Percentiles rank a stretch among this genome's conserved stretches.
Conservation (phyloP, 495 filamentous ascomycete genomes). For the Talaromyces thailandensis region DNA sequence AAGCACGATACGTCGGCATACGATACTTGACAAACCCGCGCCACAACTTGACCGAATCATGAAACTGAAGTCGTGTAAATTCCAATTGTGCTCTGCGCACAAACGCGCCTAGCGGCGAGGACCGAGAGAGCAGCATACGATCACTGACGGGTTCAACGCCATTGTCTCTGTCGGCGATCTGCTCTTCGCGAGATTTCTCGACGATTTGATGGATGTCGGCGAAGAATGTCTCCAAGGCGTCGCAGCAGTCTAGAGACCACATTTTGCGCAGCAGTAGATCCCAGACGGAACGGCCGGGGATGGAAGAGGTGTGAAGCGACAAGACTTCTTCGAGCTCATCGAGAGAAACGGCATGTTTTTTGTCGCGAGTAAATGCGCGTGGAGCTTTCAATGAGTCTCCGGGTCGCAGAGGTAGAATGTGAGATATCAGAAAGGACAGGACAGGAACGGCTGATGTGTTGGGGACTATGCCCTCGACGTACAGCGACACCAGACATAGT, state of each 20-base stretch:
- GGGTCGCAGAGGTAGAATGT: constrained; percentile 48
- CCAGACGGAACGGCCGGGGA: constrained; percentile 75
- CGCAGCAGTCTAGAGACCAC: constrained; percentile 75
- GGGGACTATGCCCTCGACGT: constrained; percentile 66
- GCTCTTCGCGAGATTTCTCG: constrained; percentile 49
- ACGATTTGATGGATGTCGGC: constrained; percentile 46
- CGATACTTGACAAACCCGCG: constrained; percentile 68
- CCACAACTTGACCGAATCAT: constrained; percentile 71
- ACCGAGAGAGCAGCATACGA: constrained; percentile 46
- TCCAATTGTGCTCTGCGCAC: constrained; percentile 69
- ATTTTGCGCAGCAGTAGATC: constrained; percentile 76
- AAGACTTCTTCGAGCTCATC: constrained; percentile 60
- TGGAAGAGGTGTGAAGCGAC: constrained; percentile 47
- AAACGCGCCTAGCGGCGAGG: constrained; percentile 80
- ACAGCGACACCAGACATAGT: constrained; percentile 70
- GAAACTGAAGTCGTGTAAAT: constrained; percentile 70
- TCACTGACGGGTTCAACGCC: constrained; percentile 34
- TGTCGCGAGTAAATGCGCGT: constrained; percentile 20
- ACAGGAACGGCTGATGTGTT: constrained; percentile 69
- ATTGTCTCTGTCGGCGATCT: constrained; percentile 39
- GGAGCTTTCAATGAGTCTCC: constrained; percentile 13
- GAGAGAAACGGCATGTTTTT: constrained; percentile 49
- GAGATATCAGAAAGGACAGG: constrained; percentile 73
- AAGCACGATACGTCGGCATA: constrained; percentile 59
- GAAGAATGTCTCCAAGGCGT: constrained; percentile 66